Percentiles rank a stretch among this genome's conserved stretches.
Evolutionary conservation across 768 basidiomycete genomes (phyloP).

Genomic region (Mycena rosella): DNA sequence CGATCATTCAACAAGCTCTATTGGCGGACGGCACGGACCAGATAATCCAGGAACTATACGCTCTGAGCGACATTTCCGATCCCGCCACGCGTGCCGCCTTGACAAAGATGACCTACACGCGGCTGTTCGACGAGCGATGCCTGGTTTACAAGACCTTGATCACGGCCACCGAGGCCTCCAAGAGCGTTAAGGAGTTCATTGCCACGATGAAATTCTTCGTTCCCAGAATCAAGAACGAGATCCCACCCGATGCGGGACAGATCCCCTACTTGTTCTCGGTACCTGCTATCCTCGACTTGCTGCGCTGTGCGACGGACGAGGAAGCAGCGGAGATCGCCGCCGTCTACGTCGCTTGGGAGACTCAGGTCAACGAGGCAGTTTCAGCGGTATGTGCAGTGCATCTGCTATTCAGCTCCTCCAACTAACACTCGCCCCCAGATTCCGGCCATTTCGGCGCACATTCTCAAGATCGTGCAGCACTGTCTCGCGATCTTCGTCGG

Average conservation of each 20-base stretch:
- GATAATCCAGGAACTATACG: slow-evolving; percentile 28
- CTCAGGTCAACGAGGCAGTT: slow-evolving; percentile 37
- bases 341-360: slow-evolving; percentile 37
- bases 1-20: slow-evolving; percentile 18
- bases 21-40: slow-evolving; percentile 20
- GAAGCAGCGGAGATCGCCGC: slow-evolving; percentile 34
- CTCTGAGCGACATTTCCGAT: slow-evolving; percentile 35
- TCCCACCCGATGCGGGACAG: slow-evolving; percentile 29
- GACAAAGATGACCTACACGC: slow-evolving; percentile 34
- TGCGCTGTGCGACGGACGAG: slow-evolving; percentile 27
- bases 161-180: slow-evolving; percentile 23
- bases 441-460: slow-evolving; percentile 27
- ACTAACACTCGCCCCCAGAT: slow-evolving; percentile 18
- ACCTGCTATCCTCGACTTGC: slow-evolving; percentile 14
- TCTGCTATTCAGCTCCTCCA: background rate
- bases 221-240: slow-evolving; percentile 39
- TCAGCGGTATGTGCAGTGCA: slow-evolving; percentile 30
- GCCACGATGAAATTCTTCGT: slow-evolving; percentile 36
- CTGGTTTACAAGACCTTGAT: slow-evolving; percentile 31
- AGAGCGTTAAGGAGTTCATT: slow-evolving; percentile 30
- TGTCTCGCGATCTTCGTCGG: slow-evolving; percentile 31
- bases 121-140: slow-evolving; percentile 34
- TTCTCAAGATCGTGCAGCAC: slow-evolving; percentile 22
- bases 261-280: slow-evolving; percentile 22
- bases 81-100: slow-evolving; percentile 28